These are phyloP conservation scores for Podospora sp. DNA, from an alignment of 495 filamentous ascomycete genomes.

Conservation along the genomic window DNA sequence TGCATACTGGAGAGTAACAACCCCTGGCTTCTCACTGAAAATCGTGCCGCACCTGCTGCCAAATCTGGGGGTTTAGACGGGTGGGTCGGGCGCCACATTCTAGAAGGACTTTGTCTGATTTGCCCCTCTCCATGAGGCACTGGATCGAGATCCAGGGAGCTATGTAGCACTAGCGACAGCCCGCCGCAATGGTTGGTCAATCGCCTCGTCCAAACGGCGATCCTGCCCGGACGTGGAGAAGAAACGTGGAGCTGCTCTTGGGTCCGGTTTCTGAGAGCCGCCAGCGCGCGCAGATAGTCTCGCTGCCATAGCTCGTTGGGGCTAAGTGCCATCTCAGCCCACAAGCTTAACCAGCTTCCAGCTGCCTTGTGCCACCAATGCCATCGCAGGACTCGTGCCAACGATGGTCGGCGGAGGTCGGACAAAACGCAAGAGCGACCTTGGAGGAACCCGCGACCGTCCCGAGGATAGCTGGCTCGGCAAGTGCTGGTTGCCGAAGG, in stretches of 20 bases:
- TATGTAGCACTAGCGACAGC: neutral
- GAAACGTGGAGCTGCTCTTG: slow-evolving; percentile 1
- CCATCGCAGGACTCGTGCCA: neutral
- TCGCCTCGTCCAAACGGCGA: slow-evolving; percentile 22
- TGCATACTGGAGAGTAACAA: neutral
- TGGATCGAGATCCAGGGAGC: slow-evolving; percentile 31
- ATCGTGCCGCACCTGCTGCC: neutral
- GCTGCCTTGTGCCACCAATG: neutral
- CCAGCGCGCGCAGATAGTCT: neutral
- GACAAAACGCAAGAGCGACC: neutral
- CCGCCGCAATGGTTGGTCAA: slow-evolving; percentile 20
- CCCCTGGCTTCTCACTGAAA: neutral
- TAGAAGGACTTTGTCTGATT: slow-evolving; percentile 27
- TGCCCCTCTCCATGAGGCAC: slow-evolving; percentile 20
- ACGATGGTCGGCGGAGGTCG: neutral
- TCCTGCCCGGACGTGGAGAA: slow-evolving; percentile 8
- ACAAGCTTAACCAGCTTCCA: neutral
- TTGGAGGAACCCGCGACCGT: neutral
- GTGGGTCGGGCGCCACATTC: slow-evolving; percentile 25
- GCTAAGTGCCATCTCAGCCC: neutral
- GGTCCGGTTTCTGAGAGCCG: neutral
- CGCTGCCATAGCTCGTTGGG: neutral
- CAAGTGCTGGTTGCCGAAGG: slow-evolving; percentile 1
- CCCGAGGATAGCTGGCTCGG: neutral
- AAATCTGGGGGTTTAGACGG: slow-evolving; percentile 10